Percentiles rank a stretch among this genome's conserved stretches.
Evolutionary conservation across 345 rosid species (phyloP).

Genomic region (Eucalyptus melliodora): DNA sequence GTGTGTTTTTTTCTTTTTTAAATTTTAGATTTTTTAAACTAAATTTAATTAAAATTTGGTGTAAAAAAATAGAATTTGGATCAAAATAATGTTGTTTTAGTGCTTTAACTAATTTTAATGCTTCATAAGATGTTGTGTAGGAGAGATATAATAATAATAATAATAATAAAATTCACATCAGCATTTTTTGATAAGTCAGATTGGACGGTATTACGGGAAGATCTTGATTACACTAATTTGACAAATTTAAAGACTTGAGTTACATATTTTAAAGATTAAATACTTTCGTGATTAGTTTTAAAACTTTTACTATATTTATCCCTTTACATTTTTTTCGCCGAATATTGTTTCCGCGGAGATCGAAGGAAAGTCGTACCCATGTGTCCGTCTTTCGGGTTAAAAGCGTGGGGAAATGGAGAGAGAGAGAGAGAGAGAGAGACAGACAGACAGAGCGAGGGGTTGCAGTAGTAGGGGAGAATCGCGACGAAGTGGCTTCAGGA

Average conservation of each 20-base stretch:
- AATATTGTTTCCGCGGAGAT: neutral
- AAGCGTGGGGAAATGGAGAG: neutral
- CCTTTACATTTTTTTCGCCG: neutral
- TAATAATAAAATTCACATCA: no score
- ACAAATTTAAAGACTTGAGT: no score
- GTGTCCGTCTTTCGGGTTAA: neutral
- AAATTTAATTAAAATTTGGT: neutral
- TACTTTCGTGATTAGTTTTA: no score
- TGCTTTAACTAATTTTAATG: neutral
- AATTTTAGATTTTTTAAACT: neutral
- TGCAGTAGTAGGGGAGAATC: neutral
- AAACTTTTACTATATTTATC: no score
- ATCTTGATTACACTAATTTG: accelerated
- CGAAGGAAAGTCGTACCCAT: neutral
- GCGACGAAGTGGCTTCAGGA: neutral
- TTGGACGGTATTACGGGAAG: accelerated
- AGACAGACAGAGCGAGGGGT: neutral
- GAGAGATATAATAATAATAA: no score
- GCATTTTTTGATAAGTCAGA: no score
- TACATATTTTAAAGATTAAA: no score
- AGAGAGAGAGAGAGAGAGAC: neutral
- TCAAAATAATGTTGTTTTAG: neutral
- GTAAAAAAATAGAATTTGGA: no score
- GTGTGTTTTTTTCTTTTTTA: no score
- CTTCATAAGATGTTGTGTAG: accelerated